These are phyloP conservation scores for Hibiscus syriacus DNA, from an alignment of 345 rosid genomes.

Conservation along the genomic window DNA sequence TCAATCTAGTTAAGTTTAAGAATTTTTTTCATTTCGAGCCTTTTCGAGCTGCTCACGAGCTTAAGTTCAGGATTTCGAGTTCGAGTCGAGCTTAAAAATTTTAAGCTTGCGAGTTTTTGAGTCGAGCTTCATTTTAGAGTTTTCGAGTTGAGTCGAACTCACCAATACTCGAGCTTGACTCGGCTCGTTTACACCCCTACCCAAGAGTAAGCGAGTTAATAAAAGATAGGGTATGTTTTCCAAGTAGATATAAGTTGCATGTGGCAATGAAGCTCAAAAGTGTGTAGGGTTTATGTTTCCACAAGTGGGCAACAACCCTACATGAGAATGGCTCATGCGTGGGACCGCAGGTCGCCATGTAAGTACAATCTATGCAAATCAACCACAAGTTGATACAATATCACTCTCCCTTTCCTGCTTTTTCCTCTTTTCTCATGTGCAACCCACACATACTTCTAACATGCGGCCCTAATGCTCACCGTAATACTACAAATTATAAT, in stretches of 20 bases:
- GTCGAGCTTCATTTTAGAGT: no score
- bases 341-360: not conserved
- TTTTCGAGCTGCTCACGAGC: no score
- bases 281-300: not conserved
- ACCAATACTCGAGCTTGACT: no score
- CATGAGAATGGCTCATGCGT: constrained; percentile 9
- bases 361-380: not conserved
- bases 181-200: no score
- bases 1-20: no score
- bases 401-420: not conserved
- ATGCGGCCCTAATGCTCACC: not conserved
- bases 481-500: not conserved
- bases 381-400: not conserved
- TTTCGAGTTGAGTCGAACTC: no score
- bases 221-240: not conserved
- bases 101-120: no score
- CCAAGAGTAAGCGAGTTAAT: no score
- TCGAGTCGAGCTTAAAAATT: no score
- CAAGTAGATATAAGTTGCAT: not conserved
- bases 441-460: not conserved
- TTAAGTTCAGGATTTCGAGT: no score
- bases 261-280: not conserved
- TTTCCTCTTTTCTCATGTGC: not conserved
- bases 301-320: not conserved
- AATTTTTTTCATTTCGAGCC: no score